phyloP scores from a whole-genome alignment of 2,329 filamentous ascomycete genomes.

The Phyllosticta citriasiana region DNA sequence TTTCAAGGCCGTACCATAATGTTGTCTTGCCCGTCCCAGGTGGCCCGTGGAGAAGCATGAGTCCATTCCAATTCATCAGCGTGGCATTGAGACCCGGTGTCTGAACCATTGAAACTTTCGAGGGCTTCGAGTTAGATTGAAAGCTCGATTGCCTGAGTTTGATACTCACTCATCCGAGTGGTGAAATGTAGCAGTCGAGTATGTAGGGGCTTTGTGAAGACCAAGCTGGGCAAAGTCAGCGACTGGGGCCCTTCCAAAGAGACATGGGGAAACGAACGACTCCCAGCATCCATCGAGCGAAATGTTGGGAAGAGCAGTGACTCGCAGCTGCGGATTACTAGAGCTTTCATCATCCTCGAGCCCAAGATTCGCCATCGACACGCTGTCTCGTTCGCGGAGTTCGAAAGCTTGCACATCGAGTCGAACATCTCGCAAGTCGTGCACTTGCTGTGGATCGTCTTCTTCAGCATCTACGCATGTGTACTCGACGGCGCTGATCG shows the following conservation, averaged over 20 bases:
- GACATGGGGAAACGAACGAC: constrained; percentile 20
- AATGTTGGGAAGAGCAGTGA: constrained; percentile 29
- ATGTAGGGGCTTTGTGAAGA: constrained; percentile 35
- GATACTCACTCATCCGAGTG: constrained; percentile 27
- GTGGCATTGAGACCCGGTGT: constrained; percentile 26
- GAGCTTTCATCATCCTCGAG: constrained; percentile 21
- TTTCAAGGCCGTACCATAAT: constrained; percentile 22
- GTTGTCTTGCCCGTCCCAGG: constrained; percentile 36
- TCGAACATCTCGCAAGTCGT: constrained; percentile 21
- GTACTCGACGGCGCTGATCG: constrained; percentile 30
- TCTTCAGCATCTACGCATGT: constrained; percentile 17
- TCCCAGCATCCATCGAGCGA: constrained; percentile 35
- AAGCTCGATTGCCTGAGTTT: background rate
- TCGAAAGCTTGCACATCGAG: constrained; percentile 36
- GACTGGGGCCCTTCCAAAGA: background rate
- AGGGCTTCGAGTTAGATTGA: background rate
- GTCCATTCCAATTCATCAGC: constrained; percentile 36
- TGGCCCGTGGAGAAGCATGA: constrained; percentile 34
- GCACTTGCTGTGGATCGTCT: constrained; percentile 14
- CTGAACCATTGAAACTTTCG: constrained; percentile 22
- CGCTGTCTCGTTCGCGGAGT: constrained; percentile 20
- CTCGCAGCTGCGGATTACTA: constrained; percentile 20
- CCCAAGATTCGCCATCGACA: constrained; percentile 11
- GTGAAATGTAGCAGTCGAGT: constrained; percentile 31
- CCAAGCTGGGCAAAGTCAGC: constrained; percentile 19